Evolutionary conservation across 73 alveolate genomes (phyloP).

Genomic region (Uronychia setigera): DNA sequence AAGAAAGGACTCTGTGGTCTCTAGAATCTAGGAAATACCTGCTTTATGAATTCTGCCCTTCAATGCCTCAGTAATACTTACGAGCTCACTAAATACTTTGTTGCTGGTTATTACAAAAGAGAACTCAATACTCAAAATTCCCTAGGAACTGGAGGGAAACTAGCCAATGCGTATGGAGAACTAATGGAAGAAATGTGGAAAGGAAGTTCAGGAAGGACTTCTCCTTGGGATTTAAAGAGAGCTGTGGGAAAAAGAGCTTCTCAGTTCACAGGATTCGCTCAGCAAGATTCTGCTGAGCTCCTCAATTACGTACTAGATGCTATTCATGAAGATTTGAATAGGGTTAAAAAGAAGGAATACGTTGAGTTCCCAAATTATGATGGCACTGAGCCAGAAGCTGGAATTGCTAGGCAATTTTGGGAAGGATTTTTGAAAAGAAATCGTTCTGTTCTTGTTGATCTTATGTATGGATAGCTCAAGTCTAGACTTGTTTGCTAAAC

Average conservation of each 20-base stretch:
- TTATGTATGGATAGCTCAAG: constrained; percentile 86
- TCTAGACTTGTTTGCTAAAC: constrained; percentile 74
- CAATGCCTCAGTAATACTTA: constrained; percentile 88
- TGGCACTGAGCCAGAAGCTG: constrained; percentile 65
- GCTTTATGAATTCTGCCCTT: constrained; percentile 97
- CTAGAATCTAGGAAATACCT: constrained; percentile 96
- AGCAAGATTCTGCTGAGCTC: constrained; percentile 91
- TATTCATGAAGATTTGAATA: constrained; percentile 97
- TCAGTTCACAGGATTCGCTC: constrained; percentile 79
- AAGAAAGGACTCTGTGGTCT: constrained; percentile 91
- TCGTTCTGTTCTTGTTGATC: constrained; percentile 79
- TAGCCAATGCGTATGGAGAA: constrained; percentile 93
- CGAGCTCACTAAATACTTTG: constrained; percentile 89
- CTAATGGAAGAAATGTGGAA: constrained; percentile 88
- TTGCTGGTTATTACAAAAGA: constrained; percentile 65
- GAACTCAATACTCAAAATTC: constrained; percentile 91
- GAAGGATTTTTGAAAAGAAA: constrained; percentile 67
- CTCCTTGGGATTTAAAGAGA: constrained; percentile 73
- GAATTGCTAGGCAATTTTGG: constrained; percentile 77
- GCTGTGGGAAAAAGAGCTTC: constrained; percentile 75
- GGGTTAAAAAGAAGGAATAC: constrained; percentile 67
- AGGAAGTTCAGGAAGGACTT: constrained; percentile 58
- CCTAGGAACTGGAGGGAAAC: constrained; percentile 93
- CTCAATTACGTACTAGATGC: constrained; percentile 94
- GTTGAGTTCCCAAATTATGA: constrained; percentile 52